phyloP scores from a whole-genome alignment of 208 protist species.

The Leptomonas pyrrhocoris region DNA sequence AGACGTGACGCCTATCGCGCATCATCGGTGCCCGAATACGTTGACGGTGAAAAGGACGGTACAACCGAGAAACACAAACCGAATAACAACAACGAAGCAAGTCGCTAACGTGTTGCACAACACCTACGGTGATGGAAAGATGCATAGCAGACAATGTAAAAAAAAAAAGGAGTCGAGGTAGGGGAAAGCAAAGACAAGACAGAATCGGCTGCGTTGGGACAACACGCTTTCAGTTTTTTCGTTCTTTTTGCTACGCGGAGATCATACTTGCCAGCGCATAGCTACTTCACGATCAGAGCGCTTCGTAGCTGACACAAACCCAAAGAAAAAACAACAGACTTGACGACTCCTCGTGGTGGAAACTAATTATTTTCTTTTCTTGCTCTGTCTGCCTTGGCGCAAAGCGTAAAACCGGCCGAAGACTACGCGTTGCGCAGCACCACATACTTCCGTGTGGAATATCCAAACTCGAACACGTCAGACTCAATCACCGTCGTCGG shows the following conservation, averaged over 20 bases:
- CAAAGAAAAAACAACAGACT: no score
- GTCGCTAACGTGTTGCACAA: no score
- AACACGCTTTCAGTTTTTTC: no score
- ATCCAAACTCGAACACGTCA: conserved; percentile 77
- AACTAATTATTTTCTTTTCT: conserved; percentile 6
- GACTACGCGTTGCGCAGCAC: conserved; percentile 43
- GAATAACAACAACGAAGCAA: no score
- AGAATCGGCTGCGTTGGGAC: no score
- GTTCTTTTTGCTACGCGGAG: no score
- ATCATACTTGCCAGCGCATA: no score
- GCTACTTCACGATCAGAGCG: no score
- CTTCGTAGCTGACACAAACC: no score
- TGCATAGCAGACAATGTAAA: conserved; percentile 19
- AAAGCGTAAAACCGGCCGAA: not conserved
- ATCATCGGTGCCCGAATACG: not conserved
- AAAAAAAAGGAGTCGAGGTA: conserved; percentile 22
- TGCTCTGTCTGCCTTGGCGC: not conserved
- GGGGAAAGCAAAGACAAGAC: conserved; percentile 14
- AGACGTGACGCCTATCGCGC: not conserved
- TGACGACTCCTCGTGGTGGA: no score
- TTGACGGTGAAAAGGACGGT: conserved; percentile 6
- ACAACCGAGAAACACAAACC: no score
- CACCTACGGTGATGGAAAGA: no score
- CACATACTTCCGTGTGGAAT: conserved; percentile 73
- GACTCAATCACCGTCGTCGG: conserved; percentile 59